Evolutionary conservation across 176 grass and related monocot genomes (phyloP), one percentile per base, ranked within the genome.

Genomic region (Luzula sylvatica): DNA sequence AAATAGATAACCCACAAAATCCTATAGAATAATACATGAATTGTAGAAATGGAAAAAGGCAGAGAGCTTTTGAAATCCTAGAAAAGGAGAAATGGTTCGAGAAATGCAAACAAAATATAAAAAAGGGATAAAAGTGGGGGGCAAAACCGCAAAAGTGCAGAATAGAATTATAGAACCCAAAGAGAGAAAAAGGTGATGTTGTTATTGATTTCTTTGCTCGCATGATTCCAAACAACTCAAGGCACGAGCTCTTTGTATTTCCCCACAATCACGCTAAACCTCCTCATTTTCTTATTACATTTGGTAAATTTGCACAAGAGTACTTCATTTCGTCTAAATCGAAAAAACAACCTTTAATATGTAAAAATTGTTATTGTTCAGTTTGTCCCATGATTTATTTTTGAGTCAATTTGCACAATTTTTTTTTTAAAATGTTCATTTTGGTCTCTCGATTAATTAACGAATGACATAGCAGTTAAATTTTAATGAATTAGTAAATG

Each of bases 141-240:
- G 42, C 41, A 63, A 35, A 63, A 63, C 24, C 24, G 42, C 58
- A 63, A 63, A 63, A 60, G 40, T 8, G 58, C 26, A 46, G 59
- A 49, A 64, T n/a, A 44, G 25, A 64, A 49, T 9, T n/a, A n/a
- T n/a, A n/a, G n/a, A n/a, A n/a, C n/a, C 38, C 18, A 15, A 43
- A 61, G 44, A 29, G 38, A 13, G 7, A 43, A 45, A 60, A 60
- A 43, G 56, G 39, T 15, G 8, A 45, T 16, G 38, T 44, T 61
- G 38, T 45, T 61, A n/a, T n/a, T n/a, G n/a, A n/a, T 32, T 32
- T 3, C 30, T 35, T 35, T 35, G 2, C 15, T 64, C 59, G 59
- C 59, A 35, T 48, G 58, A 26, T 3, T 47, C 43, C 59, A 64
- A 49, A 30, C 24, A 45, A 24, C 14, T 28, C 26, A 64, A 35